phyloP scores from a whole-genome alignment of 345 rosid species.

The Schrenkiella parvula region DNA sequence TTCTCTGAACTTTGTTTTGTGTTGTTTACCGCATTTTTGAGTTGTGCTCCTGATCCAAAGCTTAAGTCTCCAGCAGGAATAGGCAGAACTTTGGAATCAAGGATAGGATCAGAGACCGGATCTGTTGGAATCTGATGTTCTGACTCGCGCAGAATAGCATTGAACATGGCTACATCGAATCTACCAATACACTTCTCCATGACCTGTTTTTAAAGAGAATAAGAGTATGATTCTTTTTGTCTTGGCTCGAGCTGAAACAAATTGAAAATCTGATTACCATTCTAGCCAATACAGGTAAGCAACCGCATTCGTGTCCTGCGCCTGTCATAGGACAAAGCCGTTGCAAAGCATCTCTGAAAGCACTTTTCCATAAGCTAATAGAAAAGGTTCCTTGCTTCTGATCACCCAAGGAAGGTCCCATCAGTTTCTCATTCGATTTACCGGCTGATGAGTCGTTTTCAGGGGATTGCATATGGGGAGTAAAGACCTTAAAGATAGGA shows the following conservation, averaged over 20 bases:
- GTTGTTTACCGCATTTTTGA: constrained; percentile 72
- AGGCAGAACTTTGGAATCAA: constrained; percentile 85
- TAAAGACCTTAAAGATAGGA: constrained; percentile 56
- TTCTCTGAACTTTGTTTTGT: background rate
- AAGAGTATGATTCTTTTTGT: background rate
- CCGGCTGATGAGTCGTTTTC: constrained; percentile 35
- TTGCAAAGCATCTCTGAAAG: constrained; percentile 73
- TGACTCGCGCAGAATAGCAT: constrained; percentile 92
- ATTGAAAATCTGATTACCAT: constrained; percentile 40
- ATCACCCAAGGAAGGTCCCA: constrained; percentile 75
- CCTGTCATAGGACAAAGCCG: constrained; percentile 90
- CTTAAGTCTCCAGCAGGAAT: constrained; percentile 94
- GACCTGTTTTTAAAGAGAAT: constrained; percentile 43
- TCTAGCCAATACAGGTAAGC: constrained; percentile 73
- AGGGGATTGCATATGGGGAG: constrained; percentile 90
- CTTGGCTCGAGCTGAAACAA: background rate
- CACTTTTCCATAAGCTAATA: constrained; percentile 66
- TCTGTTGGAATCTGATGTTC: constrained; percentile 91
- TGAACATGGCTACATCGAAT: constrained; percentile 95
- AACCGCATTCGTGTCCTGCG: constrained; percentile 87
- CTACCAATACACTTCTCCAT: constrained; percentile 80
- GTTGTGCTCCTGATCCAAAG: constrained; percentile 98
- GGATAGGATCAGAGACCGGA: constrained; percentile 88
- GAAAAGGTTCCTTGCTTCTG: constrained; percentile 81
- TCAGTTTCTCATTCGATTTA: constrained; percentile 44